Conservation (phyloP, 148 eudicot species). For the Bassia scoparia region DNA sequence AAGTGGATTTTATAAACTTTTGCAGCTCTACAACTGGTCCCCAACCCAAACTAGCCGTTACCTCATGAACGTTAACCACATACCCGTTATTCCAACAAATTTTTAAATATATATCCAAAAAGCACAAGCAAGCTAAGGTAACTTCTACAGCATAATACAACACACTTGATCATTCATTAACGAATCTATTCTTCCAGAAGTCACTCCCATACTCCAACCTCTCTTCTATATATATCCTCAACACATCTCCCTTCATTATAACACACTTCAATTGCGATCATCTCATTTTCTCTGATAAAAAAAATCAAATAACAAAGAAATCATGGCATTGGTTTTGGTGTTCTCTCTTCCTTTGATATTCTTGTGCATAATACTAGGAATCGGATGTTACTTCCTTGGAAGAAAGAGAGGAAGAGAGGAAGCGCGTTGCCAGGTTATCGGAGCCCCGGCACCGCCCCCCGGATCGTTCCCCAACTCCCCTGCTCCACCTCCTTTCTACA, state of each 20-base stretch:
- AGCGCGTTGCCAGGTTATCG: slow-evolving; percentile 33
- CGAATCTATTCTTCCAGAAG: slow-evolving; percentile 19
- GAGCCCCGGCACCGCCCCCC: slow-evolving; percentile 41
- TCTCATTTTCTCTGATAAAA: not conserved
- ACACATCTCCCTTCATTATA: not conserved
- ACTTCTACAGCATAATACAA: slow-evolving; percentile 14
- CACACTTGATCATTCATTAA: slow-evolving; percentile 10
- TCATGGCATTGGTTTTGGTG: slow-evolving; percentile 43
- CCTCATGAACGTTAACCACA: slow-evolving; percentile 1
- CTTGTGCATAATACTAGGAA: slow-evolving; percentile 31
- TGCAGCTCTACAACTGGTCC: not conserved
- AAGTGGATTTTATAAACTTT: not conserved
- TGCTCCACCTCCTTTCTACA: slow-evolving; percentile 23
- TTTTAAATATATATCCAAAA: slow-evolving; percentile 8
- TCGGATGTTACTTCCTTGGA: slow-evolving; percentile 45
- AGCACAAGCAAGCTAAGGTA: not conserved
- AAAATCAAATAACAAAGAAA: not conserved
- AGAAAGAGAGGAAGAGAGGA: slow-evolving; percentile 39
- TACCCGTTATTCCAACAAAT: slow-evolving; percentile 18
- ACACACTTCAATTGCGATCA: too few species aligned
- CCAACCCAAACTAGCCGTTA: slow-evolving; percentile 22
- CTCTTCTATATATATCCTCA: slow-evolving; percentile 14
- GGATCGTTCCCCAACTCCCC: slow-evolving; percentile 35
- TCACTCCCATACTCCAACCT: not conserved
- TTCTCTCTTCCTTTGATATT: slow-evolving; percentile 41